A percentile compares a stretch with the other conserved stretches of the same genome.
Evolutionary conservation across 2,329 filamentous ascomycete species (phyloP).

Genomic region (Thielaviopsis ethacetica): DNA sequence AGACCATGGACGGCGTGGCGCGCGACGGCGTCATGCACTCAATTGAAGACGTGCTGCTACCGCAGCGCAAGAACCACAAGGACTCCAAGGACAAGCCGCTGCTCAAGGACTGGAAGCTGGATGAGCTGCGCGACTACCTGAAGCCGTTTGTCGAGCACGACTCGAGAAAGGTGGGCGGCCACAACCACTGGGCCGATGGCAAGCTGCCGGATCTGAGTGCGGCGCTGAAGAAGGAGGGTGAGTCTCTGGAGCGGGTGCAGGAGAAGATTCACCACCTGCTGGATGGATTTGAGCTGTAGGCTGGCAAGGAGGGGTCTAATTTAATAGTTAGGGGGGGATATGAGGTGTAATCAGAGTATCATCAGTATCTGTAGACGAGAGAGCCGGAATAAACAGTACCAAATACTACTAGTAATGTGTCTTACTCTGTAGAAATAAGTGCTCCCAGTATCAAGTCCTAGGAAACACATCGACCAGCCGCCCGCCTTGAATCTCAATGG

Average conservation of each 20-base stretch:
- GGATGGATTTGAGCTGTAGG: conserved; percentile 6
- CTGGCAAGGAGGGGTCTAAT: background rate
- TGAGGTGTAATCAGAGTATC: too few relatives aligned
- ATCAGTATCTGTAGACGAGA: too few relatives aligned
- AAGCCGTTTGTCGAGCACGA: conserved; percentile 9
- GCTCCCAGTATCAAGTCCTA: too few relatives aligned
- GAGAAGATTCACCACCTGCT: conserved; percentile 4
- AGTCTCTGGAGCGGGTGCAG: background rate
- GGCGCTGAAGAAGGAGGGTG: background rate
- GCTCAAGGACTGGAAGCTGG: conserved; percentile 10
- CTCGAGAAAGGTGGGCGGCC: conserved; percentile 6
- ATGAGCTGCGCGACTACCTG: conserved; percentile 16
- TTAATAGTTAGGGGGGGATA: too few relatives aligned
- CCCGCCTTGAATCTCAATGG: conserved; percentile 26
- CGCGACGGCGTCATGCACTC: conserved; percentile 74
- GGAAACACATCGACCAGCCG: conserved; percentile 18
- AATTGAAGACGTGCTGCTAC: conserved; percentile 55
- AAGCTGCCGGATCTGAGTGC: background rate
- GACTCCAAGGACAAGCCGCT: conserved; percentile 2
- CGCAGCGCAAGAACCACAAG: conserved; percentile 39
- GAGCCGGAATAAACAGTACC: too few relatives aligned
- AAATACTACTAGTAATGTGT: too few relatives aligned
- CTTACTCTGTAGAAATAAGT: too few relatives aligned
- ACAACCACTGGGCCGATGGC: conserved; percentile 9
- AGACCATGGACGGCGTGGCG: conserved; percentile 52